Evolutionary conservation across 345 rosid genomes (phyloP).

Genomic region (Kandelia obovata): DNA sequence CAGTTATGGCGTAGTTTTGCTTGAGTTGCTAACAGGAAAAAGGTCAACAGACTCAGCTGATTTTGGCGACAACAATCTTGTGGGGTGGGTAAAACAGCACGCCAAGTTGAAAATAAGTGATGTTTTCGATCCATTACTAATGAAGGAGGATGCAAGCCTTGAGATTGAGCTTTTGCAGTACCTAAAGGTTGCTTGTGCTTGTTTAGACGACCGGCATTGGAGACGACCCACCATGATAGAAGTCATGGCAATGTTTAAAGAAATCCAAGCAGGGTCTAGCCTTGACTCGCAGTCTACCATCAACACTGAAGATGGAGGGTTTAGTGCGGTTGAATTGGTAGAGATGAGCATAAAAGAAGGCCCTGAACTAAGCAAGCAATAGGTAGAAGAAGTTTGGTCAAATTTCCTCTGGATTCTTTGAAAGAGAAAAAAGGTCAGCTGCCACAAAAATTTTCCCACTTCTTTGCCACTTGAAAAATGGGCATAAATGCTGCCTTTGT

Average conservation of each 20-base stretch:
- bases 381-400: neutral
- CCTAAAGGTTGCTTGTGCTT: conserved; percentile 66
- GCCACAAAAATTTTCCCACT: conserved; percentile 29
- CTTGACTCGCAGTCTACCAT: conserved; percentile 69
- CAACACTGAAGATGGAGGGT: conserved; percentile 61
- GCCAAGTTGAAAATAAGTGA: conserved; percentile 66
- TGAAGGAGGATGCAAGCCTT: conserved; percentile 67
- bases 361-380: conserved; percentile 46
- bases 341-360: conserved; percentile 85
- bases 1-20: conserved; percentile 89
- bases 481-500: conserved; percentile 15
- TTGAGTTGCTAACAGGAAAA: conserved; percentile 84
- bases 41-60: conserved; percentile 91
- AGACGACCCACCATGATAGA: conserved; percentile 76
- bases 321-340: conserved; percentile 54
- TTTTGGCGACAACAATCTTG: conserved; percentile 95
- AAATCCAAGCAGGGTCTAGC: conserved; percentile 73
- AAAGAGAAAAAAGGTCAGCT: conserved; percentile 15
- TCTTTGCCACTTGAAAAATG: conserved; percentile 18
- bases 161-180: conserved; percentile 79
- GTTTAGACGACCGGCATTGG: conserved; percentile 73
- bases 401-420: conserved; percentile 33
- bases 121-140: conserved; percentile 69
- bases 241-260: conserved; percentile 77
- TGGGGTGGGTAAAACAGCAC: conserved; percentile 96